Base-by-base conservation (phyloP, 1,139 yeast genomes). In the Yamadazyma aaseri region DNA sequence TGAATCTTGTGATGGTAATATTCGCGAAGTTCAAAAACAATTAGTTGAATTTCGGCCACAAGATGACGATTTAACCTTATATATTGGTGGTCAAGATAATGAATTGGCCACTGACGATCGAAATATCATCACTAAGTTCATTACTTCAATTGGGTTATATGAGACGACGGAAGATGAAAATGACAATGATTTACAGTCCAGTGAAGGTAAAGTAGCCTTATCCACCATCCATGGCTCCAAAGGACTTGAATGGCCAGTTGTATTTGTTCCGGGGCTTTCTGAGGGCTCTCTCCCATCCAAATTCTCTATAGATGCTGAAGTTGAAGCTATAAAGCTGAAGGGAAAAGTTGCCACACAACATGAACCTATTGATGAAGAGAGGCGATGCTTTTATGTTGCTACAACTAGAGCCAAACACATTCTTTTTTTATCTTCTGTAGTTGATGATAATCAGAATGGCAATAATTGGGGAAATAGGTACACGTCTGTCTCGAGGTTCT, bases 211-310 rank as follows among this genome's bases (percentile, higher is more conserved):
- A 36, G 71, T 76, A 0, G 53, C 73, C 33, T 32, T 72, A 1
- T 81, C 90, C 0, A 92, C 97, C 0, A 83, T 92, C 10, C 98
- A 92, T 56, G 87, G 90, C 0, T 79, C 97, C 2, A 92, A 92
- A 53, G 97, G 97, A 1, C 65, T 89, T 4, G 97, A 92, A 56
- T 92, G 97, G 97, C 92, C 95, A 0, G 76, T 85, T 5, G 97
- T 92, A 0, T 86, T 87, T 51, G 73, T 87, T 9, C 90, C 95
- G 1, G 81, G 84, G 0, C 60, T 84, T 17, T 65, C 76, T 11
- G 86, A 82, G 32, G 79, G 79, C 1, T 51, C 69, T 6, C 58
- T 81, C n/a, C 89, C 87, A 17, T 75, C 70, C 28, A 53, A 55
- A 21, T 65, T 64, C 53, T 72, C 69, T 17, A 45, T 48, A 11